Evolutionary conservation across 768 basidiomycete species (phyloP).

Genomic region (Strobilomyces dryophilus): DNA sequence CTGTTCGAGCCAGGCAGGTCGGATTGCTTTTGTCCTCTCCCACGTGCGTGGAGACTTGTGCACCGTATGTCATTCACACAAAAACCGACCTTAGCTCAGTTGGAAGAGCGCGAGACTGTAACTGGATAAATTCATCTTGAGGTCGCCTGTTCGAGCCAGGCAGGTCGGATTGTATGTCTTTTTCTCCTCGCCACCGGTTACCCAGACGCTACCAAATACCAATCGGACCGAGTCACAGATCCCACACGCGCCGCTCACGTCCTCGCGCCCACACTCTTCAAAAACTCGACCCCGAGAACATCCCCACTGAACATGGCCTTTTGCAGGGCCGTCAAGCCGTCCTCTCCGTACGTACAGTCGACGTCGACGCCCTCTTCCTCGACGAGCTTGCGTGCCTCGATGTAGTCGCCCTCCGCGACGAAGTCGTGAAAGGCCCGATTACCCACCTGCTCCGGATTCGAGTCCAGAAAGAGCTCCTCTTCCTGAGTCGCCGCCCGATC

Average conservation of each 20-base stretch:
- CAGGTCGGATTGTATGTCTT: conserved; percentile 28
- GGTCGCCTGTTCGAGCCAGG: conserved; percentile 44
- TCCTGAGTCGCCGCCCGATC: conserved; percentile 10
- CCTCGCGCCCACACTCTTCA: conserved; percentile 19
- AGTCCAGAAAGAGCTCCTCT: conserved; percentile 19
- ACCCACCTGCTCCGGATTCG: conserved; percentile 15
- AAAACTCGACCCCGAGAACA: conserved; percentile 15
- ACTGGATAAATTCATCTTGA: conserved; percentile 36
- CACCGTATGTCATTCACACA: too few species aligned
- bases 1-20: conserved; percentile 42
- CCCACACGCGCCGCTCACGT: background rate
- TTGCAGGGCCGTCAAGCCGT: conserved; percentile 19
- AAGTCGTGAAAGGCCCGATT: conserved; percentile 25
- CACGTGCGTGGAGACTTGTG: too few species aligned
- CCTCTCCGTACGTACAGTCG: conserved; percentile 18
- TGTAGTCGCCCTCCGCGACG: conserved; percentile 20
- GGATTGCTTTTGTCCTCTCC: conserved; percentile 12
- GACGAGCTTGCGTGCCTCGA: conserved; percentile 13
- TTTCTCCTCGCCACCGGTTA: background rate
- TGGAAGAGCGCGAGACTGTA: conserved; percentile 51
- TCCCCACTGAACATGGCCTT: conserved; percentile 23
- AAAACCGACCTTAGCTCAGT: conserved; percentile 36
- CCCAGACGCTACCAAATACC: too few species aligned
- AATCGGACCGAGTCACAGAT: too few species aligned
- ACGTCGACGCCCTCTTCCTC: conserved; percentile 19